Percentiles rank a stretch among this genome's conserved stretches.
Conservation (phyloP, 2,329 filamentous ascomycete species). For the Dothistroma septosporum region DNA sequence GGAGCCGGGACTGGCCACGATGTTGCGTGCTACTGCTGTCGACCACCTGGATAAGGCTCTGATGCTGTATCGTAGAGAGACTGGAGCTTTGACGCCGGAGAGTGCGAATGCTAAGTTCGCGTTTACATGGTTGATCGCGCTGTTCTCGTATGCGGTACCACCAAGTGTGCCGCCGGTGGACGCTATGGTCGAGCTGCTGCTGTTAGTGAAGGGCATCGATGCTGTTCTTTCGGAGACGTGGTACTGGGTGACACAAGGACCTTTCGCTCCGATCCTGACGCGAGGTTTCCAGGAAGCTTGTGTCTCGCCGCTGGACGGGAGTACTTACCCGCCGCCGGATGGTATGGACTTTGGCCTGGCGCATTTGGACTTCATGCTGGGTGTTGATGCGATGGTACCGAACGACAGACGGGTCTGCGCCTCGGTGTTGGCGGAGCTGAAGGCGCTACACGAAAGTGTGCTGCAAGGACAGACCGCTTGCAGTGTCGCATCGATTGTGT, state of each 20-base stretch:
- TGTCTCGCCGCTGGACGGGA: conserved; percentile 1
- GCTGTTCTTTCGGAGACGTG: conserved; percentile 25
- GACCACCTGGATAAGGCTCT: conserved; percentile 32
- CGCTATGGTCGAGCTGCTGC: conserved; percentile 28
- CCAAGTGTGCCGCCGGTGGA: conserved; percentile 29
- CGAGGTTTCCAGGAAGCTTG: conserved; percentile 23
- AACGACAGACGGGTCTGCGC: conserved; percentile 27
- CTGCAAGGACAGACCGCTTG: conserved; percentile 16
- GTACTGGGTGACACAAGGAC: conserved; percentile 29
- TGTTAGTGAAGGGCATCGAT: conserved; percentile 28
- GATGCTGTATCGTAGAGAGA: conserved; percentile 24
- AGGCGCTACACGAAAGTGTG: conserved; percentile 23
- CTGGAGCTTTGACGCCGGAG: conserved; percentile 19
- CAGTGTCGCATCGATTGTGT: conserved; percentile 28
- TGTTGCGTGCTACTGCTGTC: conserved; percentile 27
- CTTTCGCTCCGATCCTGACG: conserved; percentile 29
- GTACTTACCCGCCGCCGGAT: conserved; percentile 21
- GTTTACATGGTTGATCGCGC: conserved; percentile 28
- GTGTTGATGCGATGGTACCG: conserved; percentile 28
- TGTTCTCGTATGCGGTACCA: conserved; percentile 30
- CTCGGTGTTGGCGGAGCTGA: conserved; percentile 28
- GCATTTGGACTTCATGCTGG: conserved; percentile 34
- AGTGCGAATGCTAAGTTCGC: conserved; percentile 29
- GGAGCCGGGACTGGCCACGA: conserved; percentile 21
- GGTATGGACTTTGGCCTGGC: conserved; percentile 30